Conservation (phyloP, 129 eudicot species). For the Flaveria bidentis region DNA sequence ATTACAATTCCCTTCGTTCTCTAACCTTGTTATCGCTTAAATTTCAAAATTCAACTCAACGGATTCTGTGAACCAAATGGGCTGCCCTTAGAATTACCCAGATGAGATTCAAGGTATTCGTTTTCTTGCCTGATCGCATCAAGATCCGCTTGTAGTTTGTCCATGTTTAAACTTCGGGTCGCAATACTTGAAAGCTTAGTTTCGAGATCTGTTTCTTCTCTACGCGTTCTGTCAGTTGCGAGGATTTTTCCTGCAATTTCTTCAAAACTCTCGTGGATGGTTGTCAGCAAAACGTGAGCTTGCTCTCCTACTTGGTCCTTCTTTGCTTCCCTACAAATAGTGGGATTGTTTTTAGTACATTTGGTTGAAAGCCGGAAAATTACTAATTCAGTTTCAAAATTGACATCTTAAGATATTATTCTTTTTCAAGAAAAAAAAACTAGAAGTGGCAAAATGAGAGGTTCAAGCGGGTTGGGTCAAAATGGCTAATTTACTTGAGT, state of each 20-base stretch:
- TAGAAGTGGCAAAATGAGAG: not conserved
- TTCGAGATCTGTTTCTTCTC: slow-evolving; percentile 66
- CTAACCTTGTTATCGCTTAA: too few species aligned
- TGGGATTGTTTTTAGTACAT: not conserved
- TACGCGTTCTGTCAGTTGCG: slow-evolving; percentile 56
- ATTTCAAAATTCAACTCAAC: not conserved
- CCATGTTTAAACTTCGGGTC: slow-evolving; percentile 46
- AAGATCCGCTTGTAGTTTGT: slow-evolving; percentile 68
- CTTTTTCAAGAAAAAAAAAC: not conserved
- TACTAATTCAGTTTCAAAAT: not conserved
- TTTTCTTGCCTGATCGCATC: slow-evolving; percentile 71
- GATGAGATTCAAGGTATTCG: slow-evolving; percentile 48
- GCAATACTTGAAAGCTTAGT: slow-evolving; percentile 55
- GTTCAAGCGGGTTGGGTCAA: not conserved
- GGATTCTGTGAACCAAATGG: not conserved
- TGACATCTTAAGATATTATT: not conserved
- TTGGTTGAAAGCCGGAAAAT: not conserved
- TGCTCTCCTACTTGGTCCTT: slow-evolving; percentile 61
- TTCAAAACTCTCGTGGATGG: slow-evolving; percentile 72
- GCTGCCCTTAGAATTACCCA: slow-evolving; percentile 19
- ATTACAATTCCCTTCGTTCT: not conserved
- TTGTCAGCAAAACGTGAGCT: slow-evolving; percentile 56
- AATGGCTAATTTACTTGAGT: not conserved
- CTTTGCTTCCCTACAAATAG: slow-evolving; percentile 61
- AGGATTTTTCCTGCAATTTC: slow-evolving; percentile 61